These are phyloP conservation scores for Fusarium palustre DNA, from an alignment of 2,329 filamentous ascomycete species.

Conservation along the genomic window DNA sequence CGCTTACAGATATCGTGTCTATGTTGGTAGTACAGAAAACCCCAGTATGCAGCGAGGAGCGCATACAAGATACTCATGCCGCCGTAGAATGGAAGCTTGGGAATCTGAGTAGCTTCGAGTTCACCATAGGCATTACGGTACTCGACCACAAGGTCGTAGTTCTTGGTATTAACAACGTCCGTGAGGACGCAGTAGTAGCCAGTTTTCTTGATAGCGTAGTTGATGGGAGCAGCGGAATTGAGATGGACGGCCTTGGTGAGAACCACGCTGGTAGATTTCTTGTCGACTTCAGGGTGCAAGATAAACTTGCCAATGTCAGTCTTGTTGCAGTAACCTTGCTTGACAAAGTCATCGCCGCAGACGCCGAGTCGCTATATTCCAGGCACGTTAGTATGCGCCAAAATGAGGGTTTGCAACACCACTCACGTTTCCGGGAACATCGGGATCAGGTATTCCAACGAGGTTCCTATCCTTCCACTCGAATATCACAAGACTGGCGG, in stretches of 20 bases:
- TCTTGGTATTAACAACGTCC: constrained; percentile 72
- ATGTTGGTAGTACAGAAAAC: constrained; percentile 94
- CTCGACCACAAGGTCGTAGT: constrained; percentile 85
- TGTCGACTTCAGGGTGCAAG: constrained; percentile 78
- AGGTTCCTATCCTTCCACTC: constrained; percentile 90
- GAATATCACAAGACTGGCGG: constrained; percentile 89
- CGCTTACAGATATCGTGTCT: constrained; percentile 84
- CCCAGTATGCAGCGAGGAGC: constrained; percentile 86
- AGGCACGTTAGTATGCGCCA: constrained; percentile 23
- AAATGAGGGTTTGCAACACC: constrained; percentile 7
- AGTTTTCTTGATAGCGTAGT: constrained; percentile 88
- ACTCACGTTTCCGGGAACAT: constrained; percentile 66
- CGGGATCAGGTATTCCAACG: constrained; percentile 75
- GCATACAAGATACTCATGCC: constrained; percentile 94
- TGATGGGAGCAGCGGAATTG: constrained; percentile 77
- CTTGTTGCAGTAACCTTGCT: constrained; percentile 76
- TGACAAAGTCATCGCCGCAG: constrained; percentile 79
- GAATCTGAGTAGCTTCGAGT: constrained; percentile 92
- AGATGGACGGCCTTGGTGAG: constrained; percentile 85
- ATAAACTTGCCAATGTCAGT: constrained; percentile 89
- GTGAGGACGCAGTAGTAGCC: constrained; percentile 97
- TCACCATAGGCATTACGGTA: constrained; percentile 98
- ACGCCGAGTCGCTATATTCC: constrained; percentile 62
- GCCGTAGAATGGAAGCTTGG: constrained; percentile 97
- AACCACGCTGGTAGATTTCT: constrained; percentile 77